Evolutionary conservation across 148 eudicot genomes (phyloP).

Genomic region (Persicaria maculosa): DNA sequence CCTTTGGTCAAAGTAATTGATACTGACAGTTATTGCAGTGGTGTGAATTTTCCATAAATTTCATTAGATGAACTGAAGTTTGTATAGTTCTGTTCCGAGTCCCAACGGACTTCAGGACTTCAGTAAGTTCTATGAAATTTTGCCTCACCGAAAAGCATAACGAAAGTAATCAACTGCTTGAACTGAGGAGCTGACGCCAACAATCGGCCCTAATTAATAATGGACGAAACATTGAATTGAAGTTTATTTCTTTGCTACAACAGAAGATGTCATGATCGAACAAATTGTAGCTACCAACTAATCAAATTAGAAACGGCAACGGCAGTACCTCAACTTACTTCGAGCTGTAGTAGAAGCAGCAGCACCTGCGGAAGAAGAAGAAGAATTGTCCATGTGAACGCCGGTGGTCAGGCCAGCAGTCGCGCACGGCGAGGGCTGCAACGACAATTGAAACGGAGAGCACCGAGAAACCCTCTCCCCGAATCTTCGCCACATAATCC

Average conservation of each 20-base stretch:
- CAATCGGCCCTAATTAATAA: no score
- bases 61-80: no score
- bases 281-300: neutral
- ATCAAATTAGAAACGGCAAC: neutral
- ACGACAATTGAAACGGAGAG: neutral
- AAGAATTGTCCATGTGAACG: neutral
- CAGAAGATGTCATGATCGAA: neutral
- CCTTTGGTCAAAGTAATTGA: no score
- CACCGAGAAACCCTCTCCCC: conserved; percentile 13
- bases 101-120: no score
- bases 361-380: neutral
- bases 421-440: neutral
- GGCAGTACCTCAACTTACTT: conserved; percentile 8
- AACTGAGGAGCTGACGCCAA: no score
- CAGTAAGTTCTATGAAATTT: no score
- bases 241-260: neutral
- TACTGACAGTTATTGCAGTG: no score
- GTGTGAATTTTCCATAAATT: no score
- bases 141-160: no score
- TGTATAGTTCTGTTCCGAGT: no score
- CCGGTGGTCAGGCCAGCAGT: conserved; percentile 3
- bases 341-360: conserved; percentile 2
- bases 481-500: conserved; percentile 5
- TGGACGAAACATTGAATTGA: no score
- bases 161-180: no score